Conservation (phyloP, 257 asterid species). For the Petrea volubilis region DNA sequence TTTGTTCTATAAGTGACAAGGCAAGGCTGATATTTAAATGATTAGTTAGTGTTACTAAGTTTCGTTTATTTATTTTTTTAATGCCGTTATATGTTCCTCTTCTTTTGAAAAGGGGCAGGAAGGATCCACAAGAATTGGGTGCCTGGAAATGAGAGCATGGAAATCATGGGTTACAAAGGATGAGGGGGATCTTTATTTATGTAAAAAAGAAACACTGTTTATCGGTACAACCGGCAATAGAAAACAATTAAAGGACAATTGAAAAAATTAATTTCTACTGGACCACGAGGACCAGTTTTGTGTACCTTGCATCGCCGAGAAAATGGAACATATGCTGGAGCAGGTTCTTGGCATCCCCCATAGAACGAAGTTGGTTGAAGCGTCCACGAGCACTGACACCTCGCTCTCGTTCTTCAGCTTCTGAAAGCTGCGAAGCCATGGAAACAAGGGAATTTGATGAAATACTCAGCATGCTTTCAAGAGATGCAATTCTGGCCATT, state of each 20-base stretch:
- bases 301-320: slow-evolving; percentile 89
- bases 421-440: slow-evolving; percentile 99
- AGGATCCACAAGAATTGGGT: neutral
- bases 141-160: neutral
- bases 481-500: slow-evolving; percentile 91
- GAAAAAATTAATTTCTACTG: neutral
- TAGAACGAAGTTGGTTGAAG: slow-evolving; percentile 95
- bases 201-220: neutral
- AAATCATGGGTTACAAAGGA: neutral
- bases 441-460: slow-evolving; percentile 94
- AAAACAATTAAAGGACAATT: neutral
- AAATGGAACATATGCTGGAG: slow-evolving; percentile 87
- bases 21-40: neutral
- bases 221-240: no score
- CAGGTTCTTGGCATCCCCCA: slow-evolving; percentile 90
- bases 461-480: slow-evolving; percentile 91
- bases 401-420: slow-evolving; percentile 99
- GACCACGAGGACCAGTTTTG: neutral
- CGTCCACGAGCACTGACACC: slow-evolving; percentile 78
- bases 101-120: neutral
- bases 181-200: neutral
- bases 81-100: neutral
- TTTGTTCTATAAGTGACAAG: neutral
- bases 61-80: no score
- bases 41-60: neutral